phyloP scores from a whole-genome alignment of 306 rosid genomes.

The Prunus kanzakura region DNA sequence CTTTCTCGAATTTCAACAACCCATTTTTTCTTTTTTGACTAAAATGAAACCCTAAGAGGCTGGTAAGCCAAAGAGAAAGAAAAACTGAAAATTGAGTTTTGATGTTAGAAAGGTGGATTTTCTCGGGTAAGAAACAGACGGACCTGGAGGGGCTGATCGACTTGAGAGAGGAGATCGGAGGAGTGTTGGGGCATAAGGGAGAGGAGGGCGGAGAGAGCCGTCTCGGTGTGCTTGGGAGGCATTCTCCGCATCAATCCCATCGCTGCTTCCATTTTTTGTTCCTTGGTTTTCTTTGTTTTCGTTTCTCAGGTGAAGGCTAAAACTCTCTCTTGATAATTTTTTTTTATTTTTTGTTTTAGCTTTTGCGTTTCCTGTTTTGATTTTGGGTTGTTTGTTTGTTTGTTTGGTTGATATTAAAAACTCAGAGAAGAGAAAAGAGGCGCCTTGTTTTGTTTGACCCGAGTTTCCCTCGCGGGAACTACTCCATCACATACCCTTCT shows the following conservation, averaged over 20 bases:
- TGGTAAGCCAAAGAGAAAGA: background rate
- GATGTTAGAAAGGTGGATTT: background rate
- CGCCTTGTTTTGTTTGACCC: slow-evolving; percentile 39
- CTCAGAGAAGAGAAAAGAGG: background rate
- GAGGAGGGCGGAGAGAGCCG: slow-evolving; percentile 91
- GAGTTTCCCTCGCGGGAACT: slow-evolving; percentile 57
- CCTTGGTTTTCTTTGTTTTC: background rate
- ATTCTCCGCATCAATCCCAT: slow-evolving; percentile 94
- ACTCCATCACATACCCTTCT: too few species aligned
- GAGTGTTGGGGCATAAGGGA: slow-evolving; percentile 84
- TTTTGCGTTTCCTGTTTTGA: background rate
- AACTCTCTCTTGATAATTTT: too few species aligned
- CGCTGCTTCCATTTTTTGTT: slow-evolving; percentile 75
- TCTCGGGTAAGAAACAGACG: background rate
- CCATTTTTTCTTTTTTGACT: background rate
- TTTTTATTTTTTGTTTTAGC: background rate
- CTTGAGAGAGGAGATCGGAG: slow-evolving; percentile 94
- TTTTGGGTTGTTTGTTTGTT: too few species aligned
- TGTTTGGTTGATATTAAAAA: background rate
- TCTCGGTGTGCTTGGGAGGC: slow-evolving; percentile 87
- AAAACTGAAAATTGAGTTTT: background rate
- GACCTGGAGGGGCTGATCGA: slow-evolving; percentile 99
- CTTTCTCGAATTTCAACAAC: background rate
- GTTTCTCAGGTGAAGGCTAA: background rate
- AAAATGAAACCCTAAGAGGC: background rate